Percentiles rank a stretch among this genome's conserved stretches.
Evolutionary conservation across 2,329 filamentous ascomycete species (phyloP).

Genomic region (Tolypocladium nubicola): DNA sequence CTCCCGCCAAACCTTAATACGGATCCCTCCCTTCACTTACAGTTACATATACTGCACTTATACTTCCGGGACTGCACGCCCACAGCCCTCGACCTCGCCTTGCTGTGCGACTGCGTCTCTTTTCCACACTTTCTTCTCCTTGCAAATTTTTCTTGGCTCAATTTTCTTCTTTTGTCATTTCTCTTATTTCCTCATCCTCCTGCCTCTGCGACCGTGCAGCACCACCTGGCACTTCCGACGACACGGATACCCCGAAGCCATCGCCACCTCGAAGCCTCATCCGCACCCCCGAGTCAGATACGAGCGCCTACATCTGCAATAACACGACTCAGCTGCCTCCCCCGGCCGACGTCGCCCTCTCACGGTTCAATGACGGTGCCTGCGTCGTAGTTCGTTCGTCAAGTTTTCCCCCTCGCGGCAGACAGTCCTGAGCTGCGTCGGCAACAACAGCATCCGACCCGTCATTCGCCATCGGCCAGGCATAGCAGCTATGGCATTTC

Average conservation of each 20-base stretch:
- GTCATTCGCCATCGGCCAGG: not conserved
- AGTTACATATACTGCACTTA: not conserved
- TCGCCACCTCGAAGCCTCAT: constrained; percentile 14
- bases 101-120: not conserved
- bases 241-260: constrained; percentile 14
- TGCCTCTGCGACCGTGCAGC: not conserved
- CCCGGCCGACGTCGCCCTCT: not conserved
- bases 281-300: constrained; percentile 11
- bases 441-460: not conserved
- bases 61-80: not conserved
- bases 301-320: not conserved
- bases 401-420: not conserved
- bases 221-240: constrained; percentile 1
- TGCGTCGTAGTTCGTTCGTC: not conserved
- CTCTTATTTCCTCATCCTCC: not conserved
- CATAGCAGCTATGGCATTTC: constrained; percentile 21
- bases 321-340: not conserved
- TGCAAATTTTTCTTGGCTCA: not conserved
- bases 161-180: not conserved
- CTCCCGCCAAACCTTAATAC: constrained; percentile 2
- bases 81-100: not conserved
- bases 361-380: not conserved
- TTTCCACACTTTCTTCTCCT: not conserved
- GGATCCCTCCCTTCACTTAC: not conserved
- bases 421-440: not conserved